These are phyloP conservation scores for Botrytis hyacinthi DNA, from an alignment of 2,329 filamentous ascomycete species.

Conservation along the genomic window DNA sequence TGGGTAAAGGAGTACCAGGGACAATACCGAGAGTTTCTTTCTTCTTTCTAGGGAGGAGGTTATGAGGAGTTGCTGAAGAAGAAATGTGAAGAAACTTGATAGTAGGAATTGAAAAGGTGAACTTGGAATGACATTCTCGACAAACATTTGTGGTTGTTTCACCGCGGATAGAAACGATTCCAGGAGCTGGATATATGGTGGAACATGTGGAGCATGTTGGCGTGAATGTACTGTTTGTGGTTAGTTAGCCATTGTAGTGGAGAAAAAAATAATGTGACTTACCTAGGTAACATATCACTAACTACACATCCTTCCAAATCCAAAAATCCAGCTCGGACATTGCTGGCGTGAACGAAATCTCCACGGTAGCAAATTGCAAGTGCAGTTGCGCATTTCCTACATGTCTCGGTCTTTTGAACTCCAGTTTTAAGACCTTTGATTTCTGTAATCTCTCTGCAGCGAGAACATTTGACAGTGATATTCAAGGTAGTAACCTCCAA, in stretches of 20 bases:
- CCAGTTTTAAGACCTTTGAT: constrained; percentile 63
- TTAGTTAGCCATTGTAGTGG: background rate
- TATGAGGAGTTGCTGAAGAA: constrained; percentile 43
- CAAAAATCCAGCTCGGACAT: constrained; percentile 73
- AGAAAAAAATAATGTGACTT: constrained; percentile 28
- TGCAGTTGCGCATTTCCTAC: constrained; percentile 57
- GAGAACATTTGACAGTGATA: constrained; percentile 72
- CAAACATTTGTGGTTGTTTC: constrained; percentile 73
- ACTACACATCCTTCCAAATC: constrained; percentile 73
- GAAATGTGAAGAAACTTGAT: constrained; percentile 75
- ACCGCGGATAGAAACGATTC: constrained; percentile 70
- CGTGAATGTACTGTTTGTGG: constrained; percentile 61
- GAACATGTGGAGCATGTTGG: constrained; percentile 79
- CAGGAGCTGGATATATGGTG: constrained; percentile 57
- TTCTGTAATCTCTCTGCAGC: constrained; percentile 73
- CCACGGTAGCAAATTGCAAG: constrained; percentile 58
- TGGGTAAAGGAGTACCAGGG: constrained; percentile 55
- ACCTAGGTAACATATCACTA: constrained; percentile 72
- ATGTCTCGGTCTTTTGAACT: constrained; percentile 50
- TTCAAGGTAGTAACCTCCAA: constrained; percentile 66
- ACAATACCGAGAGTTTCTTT: constrained; percentile 56
- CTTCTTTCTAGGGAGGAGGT: constrained; percentile 44
- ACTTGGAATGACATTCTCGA: constrained; percentile 74
- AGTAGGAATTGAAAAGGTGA: constrained; percentile 76
- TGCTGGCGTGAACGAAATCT: constrained; percentile 71